phyloP scores from a whole-genome alignment of 352 stramenopile species.

The Globisporangium splendens region DNA sequence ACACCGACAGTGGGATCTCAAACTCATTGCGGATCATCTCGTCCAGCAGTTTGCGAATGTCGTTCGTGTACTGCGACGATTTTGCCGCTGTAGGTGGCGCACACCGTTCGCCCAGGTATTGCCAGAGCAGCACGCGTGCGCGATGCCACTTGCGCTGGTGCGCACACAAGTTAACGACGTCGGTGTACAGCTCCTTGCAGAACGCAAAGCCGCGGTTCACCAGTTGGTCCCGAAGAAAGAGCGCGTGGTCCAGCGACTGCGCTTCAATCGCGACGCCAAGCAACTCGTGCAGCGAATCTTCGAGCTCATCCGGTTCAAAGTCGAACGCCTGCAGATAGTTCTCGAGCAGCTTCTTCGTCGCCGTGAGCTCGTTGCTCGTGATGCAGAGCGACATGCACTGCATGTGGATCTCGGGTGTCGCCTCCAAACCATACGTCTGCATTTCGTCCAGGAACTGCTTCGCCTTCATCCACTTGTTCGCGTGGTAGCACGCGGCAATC shows the following conservation, averaged over 20 bases:
- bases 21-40: conserved; percentile 44
- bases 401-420: conserved; percentile 47
- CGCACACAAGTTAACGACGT: conserved; percentile 46
- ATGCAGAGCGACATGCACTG: conserved; percentile 52
- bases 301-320: conserved; percentile 31
- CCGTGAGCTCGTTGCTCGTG: conserved; percentile 44
- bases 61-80: conserved; percentile 44
- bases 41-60: conserved; percentile 40
- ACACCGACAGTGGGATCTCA: conserved; percentile 34
- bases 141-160: conserved; percentile 52
- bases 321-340: conserved; percentile 39
- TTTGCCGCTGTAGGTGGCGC: conserved; percentile 25
- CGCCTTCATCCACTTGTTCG: conserved; percentile 62
- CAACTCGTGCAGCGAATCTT: conserved; percentile 34
- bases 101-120: conserved; percentile 35
- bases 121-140: conserved; percentile 42
- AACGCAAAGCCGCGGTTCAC: conserved; percentile 24
- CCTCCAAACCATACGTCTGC: conserved; percentile 43
- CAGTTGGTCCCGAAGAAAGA: conserved; percentile 59
- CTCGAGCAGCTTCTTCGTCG: conserved; percentile 38
- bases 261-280: conserved; percentile 39
- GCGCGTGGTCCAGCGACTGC: conserved; percentile 43
- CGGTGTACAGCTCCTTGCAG: conserved; percentile 32
- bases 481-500: conserved; percentile 45
- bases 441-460: conserved; percentile 73